Evolutionary conservation across 73 alveolate species (phyloP), one percentile per base, ranked within the genome.

Genomic region (Paramecium octaurelia): DNA sequence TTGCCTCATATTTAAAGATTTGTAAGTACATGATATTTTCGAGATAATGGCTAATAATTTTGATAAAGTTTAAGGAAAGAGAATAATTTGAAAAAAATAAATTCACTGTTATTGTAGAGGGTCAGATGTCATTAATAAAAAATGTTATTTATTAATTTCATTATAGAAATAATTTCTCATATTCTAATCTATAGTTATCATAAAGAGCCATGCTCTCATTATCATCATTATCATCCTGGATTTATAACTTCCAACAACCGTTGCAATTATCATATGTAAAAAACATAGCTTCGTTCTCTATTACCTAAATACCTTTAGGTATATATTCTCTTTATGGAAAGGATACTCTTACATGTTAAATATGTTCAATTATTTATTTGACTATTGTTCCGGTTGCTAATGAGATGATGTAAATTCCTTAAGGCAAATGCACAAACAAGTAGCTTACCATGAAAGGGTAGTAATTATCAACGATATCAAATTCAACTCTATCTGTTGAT

Each of bases 361-460:
- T 48, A 23, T 80, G 75, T 4, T 80, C 73, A 2, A 42, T 36
- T 14, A 80, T 6, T 80, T 43, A 48, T 80, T 80, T 80, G 9
- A 80, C 44, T 4, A 46, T 46, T 12, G 46, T 44, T 80, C 91
- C 91, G 8, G 91, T 80, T 8, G 91, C 70, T 23, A 80, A 46
- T 21, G 76, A 20, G 18, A 80, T 44, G 2, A 80, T 48, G 21
- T 44, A 80, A 9, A 80, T 80, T 24, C 77, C 91, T 44, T 80
- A 24, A 23, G 46, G 75, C 20, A 80, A 14, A 35, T 44, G 54
- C 10, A 80, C 91, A 80, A 80, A 80, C 38, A 80, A 44, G 16
- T 80, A 80, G 6, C 91, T 80, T 8, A 80, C 75, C 76, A 44
- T 80, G 24, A 77, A 77, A 18, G 91, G 91, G 46, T 80, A 80